Base-by-base conservation (phyloP, 805 yeast genomes). In the Ogataea pignaliae region DNA sequence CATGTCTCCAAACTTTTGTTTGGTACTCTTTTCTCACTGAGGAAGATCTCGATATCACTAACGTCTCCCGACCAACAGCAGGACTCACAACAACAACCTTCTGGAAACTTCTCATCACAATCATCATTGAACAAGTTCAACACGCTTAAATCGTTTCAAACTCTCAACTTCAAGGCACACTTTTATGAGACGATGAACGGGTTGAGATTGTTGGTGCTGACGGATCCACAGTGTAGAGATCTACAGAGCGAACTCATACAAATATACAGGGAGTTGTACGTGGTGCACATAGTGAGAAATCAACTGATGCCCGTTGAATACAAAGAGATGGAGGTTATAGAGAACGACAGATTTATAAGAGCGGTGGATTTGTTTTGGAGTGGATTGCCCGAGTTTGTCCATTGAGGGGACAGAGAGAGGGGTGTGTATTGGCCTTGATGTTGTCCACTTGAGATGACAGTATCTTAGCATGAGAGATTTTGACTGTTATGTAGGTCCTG, bases 1-100 rank as follows among this genome's bases (percentile, higher is more conserved):
- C 88, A 89, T 57, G 70, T 78, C 12, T 83, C 93, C 8, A 85
- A 91, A 61, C 75, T 93, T 30, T 71, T 93, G 12, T 93, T 88
- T 60, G 99, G 99, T 11, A 79, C 87, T 34, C 69, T 88, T 10
- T 85, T 81, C 60, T 88, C 97, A 11, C 65, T 91, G 48, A 75
- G 89, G 41, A 87, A 83, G 49, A 77, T 93, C 33, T 76, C 91
- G 0, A 71, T 78, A 14, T 54, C 56, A 7, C 34, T 53, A 17
- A 37, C 49, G 3, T 41, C 50, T 15, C 39, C 26, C 4, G 26
- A 21, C 3, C 18, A 35, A 5, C 32, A 30, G 14, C 40, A 26
- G 18, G 42, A 39, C 35, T 18, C 43, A 6, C 11, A 17, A 32
- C 30, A 43, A 18, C 42, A 40, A 12, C 45, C 44, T 18, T 52